Evolutionary conservation across 768 basidiomycete genomes (phyloP), one percentile per base, ranked within the genome.

Genomic region (Pisolithus albus): DNA sequence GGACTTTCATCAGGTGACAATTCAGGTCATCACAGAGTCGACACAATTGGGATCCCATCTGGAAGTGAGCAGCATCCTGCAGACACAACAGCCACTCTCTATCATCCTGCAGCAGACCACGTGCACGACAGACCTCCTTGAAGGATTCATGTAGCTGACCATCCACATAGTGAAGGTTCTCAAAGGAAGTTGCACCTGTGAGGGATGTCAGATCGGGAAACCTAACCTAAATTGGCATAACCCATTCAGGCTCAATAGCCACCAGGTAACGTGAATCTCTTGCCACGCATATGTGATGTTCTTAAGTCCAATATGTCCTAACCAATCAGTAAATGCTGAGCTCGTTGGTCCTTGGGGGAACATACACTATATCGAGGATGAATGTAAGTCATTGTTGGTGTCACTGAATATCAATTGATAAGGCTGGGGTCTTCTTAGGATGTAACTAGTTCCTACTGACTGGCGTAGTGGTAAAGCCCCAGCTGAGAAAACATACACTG

Each of bases 191-290:
- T 16, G 42, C 13, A 11, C 15, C 4, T 24, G 41, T 5, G 34
- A 24, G 24, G 8, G 34, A n/a, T 26, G 7, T 40, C 39, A 40
- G 19, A n/a, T n/a, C n/a, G n/a, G n/a, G n/a, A n/a, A n/a, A n/a
- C n/a, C n/a, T n/a, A n/a, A n/a, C n/a, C n/a, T 86, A 0, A 58
- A 72, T 1, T 86, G 83, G 80, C 81, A 87, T 40, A 90, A 90
- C 52, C 82, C 83, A 0, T 55, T 82, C 0, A 46, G 55, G 0
- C 50, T 70, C 3, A 89, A 89, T 58, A 59, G 46, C 6, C 56
- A 72, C 0, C 88, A 89, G 76, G 88, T 86, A 56, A 53, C 74
- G 47, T 18, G 2, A 13, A 13, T 5, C 23, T 21, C 26, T 46
- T 34, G 15, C 10, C 21, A n/a, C 4, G 3, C 15, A 30, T 5